Base-by-base conservation (phyloP, 495 filamentous ascomycete species). In the Neohortaea acidophila region DNA sequence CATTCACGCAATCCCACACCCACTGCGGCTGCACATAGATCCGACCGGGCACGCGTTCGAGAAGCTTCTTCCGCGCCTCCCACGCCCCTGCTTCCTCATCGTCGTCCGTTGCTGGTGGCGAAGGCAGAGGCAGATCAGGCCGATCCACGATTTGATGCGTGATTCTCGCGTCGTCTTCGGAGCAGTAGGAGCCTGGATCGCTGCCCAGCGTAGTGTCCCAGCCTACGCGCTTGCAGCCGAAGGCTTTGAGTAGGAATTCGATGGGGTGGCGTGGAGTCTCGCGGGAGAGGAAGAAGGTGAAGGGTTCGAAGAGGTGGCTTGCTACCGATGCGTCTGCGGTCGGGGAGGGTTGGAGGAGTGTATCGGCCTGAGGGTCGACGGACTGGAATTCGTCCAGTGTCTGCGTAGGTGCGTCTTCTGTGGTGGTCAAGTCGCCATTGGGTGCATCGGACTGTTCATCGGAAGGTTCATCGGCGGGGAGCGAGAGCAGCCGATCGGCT, bases 131-230 rank as follows among this genome's bases (percentile, higher is more conserved):
- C 7, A 87, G 64, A 12, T 80, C 74, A 19, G 81, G 81, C 22
- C 89, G 73, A 59, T 97, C 89, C 14, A 97, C 82, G 40, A 97
- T 74, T 56, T 97, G 89, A 60, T 97, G 89, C 8, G 89, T 97
- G 49, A 96, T 94, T 19, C 75, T 68, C 9, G 77, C 69, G 53
- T 96, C 84, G 2, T 68, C 69, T 63, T 94, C 85, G 53, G 92
- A 71, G 34, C 81, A 75, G 12, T 84, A 94, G 60, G 80, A 94
- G 36, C 89, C 79, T 12, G 91, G 89, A 48, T 86, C 85, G n/a
- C n/a, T n/a, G 39, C 89, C 91, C 21, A 92, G 67, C 18, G 85
- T 73, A 3, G 72, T 62, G 53, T 93, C 86, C 89, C 89, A 97
- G 34, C 84, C 87, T 51, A 97, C 78, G 31, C 91, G 75, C 65